Conservation (phyloP, 441 rosid genomes). For the Metrosideros polymorpha region DNA sequence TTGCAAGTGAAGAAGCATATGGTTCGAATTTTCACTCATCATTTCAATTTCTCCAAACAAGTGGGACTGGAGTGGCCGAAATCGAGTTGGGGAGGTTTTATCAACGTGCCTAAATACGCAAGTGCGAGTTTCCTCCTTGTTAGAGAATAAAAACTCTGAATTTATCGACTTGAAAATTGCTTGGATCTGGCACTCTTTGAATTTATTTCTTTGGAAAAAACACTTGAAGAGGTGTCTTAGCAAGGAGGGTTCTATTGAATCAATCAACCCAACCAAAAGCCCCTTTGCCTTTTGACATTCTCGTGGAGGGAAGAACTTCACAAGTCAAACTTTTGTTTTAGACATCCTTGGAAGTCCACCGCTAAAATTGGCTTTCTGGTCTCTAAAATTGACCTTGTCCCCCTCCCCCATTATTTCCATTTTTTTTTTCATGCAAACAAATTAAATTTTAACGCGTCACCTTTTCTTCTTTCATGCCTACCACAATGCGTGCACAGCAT, state of each 20-base stretch:
- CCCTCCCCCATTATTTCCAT: not conserved
- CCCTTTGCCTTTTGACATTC: not conserved
- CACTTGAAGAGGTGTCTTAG: not conserved
- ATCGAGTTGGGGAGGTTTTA: not conserved
- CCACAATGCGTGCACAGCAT: not conserved
- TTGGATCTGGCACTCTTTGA: accelerated
- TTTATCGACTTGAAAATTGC: not conserved
- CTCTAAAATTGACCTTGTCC: not conserved
- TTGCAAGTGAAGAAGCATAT: not conserved
- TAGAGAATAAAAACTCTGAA: not conserved
- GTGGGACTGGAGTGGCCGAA: too few relatives aligned
- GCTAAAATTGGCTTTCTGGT: not conserved
- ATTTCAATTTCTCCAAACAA: accelerated
- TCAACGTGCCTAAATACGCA: accelerated
- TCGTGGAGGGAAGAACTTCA: not conserved
- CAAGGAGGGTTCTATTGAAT: not conserved
- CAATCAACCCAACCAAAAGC: not conserved
- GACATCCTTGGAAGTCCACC: not conserved
- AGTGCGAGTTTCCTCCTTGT: not conserved
- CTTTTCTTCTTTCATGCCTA: not conserved
- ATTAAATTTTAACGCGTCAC: not conserved
- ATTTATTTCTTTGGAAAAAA: not conserved
- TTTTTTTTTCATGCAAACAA: not conserved
- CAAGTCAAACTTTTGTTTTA: not conserved
- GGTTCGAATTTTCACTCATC: not conserved